Base-by-base conservation (phyloP, 805 yeast species). In the Pichia kluyveri region DNA sequence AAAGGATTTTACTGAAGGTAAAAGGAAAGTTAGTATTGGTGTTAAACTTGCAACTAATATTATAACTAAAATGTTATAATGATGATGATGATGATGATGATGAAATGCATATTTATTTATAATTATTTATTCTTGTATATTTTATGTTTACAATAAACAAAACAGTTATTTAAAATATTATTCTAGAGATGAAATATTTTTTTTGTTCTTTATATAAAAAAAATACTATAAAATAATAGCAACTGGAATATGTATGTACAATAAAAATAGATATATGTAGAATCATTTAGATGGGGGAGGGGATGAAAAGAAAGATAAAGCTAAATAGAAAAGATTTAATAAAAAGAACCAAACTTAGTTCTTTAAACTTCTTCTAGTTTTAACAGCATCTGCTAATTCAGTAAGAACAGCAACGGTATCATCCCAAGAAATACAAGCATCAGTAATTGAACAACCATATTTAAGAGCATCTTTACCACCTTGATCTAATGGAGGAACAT, bases 361-460 rank as follows among this genome's bases (percentile, higher is more conserved):
- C 32, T 46, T 47, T 41, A 49, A 45, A 30, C 37, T 59, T 74
- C 97, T 83, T 75, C 97, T 83, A 43, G 72, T 71, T 66, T 79
- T 77, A 31, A 91, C 93, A 51, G 96, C 95, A 34, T 76, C 76
- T 27, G 97, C 82, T 59, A 91, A 77, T 45, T 72, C 70, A 45
- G 73, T 75, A 57, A 91, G 73, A 47, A 88, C 91, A 27, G 66
- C 69, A 43, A 75, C 91, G 17, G 99, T 91, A 43, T 80, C 72
- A 46, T 85, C 93, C 88, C 96, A 87, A 51, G 87, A 77, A 51
- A 91, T 89, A 75, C 99, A 91, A 32, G 96, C 96, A 68, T 91
- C 99, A n/a, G 99, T 91, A 59, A 91, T 89, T 31, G 96, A 86
- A 54, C 89, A 86, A 53, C 99, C 99, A 69, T 91, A 91, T 61